Base-by-base conservation (phyloP, 106 monocot genomes). In the Acanthochlamys bracteata region DNA sequence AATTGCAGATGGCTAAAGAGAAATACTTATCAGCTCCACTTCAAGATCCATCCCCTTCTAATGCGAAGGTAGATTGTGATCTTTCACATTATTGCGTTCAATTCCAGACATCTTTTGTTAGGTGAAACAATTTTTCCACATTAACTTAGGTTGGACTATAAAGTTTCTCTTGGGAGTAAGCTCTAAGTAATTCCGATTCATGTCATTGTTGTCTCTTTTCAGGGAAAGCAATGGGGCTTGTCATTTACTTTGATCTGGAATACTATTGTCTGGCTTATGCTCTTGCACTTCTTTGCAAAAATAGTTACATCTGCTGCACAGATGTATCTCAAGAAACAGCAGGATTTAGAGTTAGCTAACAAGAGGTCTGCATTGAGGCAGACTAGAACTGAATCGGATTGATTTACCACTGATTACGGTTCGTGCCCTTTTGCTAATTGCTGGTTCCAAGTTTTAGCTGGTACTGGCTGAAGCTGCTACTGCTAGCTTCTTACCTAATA, bases 201-300 rank as follows among this genome's bases (percentile, higher is more conserved):
- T 54, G 39, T 65, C 27, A 3, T 27, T 23, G 9, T 57, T 14
- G 39, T 80, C 33, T 26, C 33, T 26, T 27, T 54, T 42, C 70
- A 95, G 95, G 82, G 57, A 49, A 87, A 80, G 65, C 55, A 66
- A 41, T 95, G 86, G 95, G 87, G 87, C 26, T 60, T 95, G 12
- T 90, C 90, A 0, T 87, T 95, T 51, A 78, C 71, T 49, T 64
- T 80, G 42, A 65, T 90, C 24, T 95, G 95, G 95, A 95, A 90
- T 69, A 71, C 76, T 16, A 47, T 95, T 19, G 72, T 95, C 33
- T 90, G 90, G 95, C 56, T 90, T 17, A 80, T 90, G 87, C 63
- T 95, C 4, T 24, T 95, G 19, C 86, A 90, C 80, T 90, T 82
- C 73, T 82, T 84, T 25, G 63, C 55, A 7, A 90, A 87, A 57